Conservation (phyloP, 2,329 filamentous ascomycete genomes). For the Chaetomiaceae sp. region DNA sequence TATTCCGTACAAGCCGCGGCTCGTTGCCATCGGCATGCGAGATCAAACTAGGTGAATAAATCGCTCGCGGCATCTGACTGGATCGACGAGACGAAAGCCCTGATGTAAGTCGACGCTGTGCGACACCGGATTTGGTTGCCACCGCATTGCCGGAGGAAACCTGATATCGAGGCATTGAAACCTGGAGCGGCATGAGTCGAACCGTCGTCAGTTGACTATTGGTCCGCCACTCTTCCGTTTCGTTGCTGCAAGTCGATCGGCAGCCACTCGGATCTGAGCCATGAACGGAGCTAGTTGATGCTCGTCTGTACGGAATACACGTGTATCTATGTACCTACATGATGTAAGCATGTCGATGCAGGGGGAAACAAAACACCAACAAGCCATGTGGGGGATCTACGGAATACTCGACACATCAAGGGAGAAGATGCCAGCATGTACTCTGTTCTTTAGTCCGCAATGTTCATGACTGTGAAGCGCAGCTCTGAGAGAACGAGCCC, state of each 20-base stretch:
- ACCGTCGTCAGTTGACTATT: too few species aligned
- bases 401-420: background rate
- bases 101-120: background rate
- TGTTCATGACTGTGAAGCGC: conserved; percentile 54
- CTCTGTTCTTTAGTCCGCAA: conserved; percentile 60
- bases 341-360: conserved; percentile 13
- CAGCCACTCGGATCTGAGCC: conserved; percentile 13
- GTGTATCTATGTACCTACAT: conserved; percentile 6
- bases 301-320: background rate
- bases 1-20: background rate
- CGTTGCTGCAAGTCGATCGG: conserved; percentile 4
- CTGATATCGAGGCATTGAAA: background rate
- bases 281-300: background rate
- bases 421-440: too few species aligned
- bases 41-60: background rate
- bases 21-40: background rate
- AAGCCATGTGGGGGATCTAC: too few species aligned
- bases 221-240: conserved; percentile 5
- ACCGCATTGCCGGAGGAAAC: background rate
- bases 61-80: background rate
- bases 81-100: too few species aligned
- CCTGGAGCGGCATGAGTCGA: conserved; percentile 3
- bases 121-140: background rate
- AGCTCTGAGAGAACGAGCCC: conserved; percentile 60
- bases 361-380: background rate